Evolutionary conservation across 305 asterid genomes (phyloP).

Genomic region (Euphrasia arctica): DNA sequence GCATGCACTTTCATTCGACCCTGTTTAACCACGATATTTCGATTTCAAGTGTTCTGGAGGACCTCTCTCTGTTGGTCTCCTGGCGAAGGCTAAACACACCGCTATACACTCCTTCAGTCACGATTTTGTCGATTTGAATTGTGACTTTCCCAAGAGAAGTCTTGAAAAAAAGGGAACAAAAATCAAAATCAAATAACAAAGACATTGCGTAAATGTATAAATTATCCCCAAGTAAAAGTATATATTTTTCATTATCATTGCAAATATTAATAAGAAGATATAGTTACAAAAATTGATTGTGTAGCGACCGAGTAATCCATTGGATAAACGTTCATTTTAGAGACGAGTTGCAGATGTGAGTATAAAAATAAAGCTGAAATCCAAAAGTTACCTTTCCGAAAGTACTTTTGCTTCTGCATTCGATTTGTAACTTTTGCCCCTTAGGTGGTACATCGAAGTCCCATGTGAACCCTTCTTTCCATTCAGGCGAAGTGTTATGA

Average conservation of each 20-base stretch:
- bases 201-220: neutral
- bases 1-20: constrained; percentile 32
- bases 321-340: too few species aligned
- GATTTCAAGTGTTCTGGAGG: constrained; percentile 63
- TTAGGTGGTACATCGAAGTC: constrained; percentile 90
- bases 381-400: constrained; percentile 74
- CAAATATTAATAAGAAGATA: too few species aligned
- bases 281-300: neutral
- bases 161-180: constrained; percentile 1
- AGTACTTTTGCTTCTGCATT: constrained; percentile 69
- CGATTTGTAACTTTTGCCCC: constrained; percentile 78
- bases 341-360: constrained; percentile 9
- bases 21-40: constrained; percentile 76
- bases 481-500: constrained; percentile 69
- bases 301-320: neutral
- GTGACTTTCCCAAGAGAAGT: constrained; percentile 62
- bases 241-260: neutral
- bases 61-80: constrained; percentile 33
- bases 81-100: constrained; percentile 63
- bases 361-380: constrained; percentile 23
- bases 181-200: constrained; percentile 2
- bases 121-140: constrained; percentile 76
- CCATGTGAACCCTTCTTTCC: constrained; percentile 89
- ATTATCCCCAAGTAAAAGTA: neutral
- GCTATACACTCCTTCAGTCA: constrained; percentile 69